Conservation (phyloP, 345 rosid genomes). For the Citrus australasica region DNA sequence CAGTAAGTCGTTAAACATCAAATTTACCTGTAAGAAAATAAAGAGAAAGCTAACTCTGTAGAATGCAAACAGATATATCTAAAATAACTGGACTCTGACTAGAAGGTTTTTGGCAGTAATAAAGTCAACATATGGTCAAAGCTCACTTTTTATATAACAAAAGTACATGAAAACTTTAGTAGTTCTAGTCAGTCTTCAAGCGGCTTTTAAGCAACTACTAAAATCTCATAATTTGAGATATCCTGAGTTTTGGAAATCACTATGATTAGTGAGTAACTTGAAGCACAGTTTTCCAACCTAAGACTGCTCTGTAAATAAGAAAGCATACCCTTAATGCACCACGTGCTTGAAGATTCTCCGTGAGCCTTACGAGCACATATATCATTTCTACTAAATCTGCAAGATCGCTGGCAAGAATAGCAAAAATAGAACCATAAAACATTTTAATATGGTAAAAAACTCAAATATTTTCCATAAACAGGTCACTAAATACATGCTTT, state of each 20-base stretch:
- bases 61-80: not conserved
- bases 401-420: constrained; percentile 70
- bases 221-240: not conserved
- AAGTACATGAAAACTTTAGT: not conserved
- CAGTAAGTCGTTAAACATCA: not conserved
- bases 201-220: not conserved
- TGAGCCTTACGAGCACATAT: constrained; percentile 55
- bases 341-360: constrained; percentile 90
- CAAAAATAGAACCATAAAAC: constrained; percentile 12
- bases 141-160: not conserved
- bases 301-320: constrained; percentile 8
- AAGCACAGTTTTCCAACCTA: not conserved
- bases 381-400: constrained; percentile 88
- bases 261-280: not conserved
- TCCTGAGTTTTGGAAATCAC: not conserved
- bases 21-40: not conserved
- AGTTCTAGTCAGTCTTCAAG: not conserved
- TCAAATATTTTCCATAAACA: not conserved
- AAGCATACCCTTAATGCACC: constrained; percentile 85
- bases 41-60: not conserved
- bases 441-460: not conserved
- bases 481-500: not conserved
- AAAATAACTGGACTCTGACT: not conserved
- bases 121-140: not conserved
- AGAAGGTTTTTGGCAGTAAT: not conserved